Conservation (phyloP, 352 stramenopile genomes). For the Phytophthora parvispora region DNA sequence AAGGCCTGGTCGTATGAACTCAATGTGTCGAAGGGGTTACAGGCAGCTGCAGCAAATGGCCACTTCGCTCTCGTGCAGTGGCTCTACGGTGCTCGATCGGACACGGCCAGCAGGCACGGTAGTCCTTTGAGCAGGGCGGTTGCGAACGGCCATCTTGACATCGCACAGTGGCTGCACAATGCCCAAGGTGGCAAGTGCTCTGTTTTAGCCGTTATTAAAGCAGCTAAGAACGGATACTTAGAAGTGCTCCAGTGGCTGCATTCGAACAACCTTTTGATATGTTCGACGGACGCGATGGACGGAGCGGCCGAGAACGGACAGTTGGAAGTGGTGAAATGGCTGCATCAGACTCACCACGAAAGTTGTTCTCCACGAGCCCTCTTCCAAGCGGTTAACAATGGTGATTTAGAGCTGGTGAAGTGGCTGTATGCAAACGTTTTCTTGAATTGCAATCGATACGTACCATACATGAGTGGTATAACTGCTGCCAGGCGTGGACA, state of each 20-base stretch:
- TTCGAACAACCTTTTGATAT: background rate
- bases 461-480: background rate
- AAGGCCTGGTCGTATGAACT: no score
- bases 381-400: background rate
- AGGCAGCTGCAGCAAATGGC: background rate
- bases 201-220: background rate
- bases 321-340: background rate
- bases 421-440: background rate
- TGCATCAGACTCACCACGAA: background rate
- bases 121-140: background rate
- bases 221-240: background rate
- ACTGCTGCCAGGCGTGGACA: background rate
- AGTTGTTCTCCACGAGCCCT: background rate
- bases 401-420: background rate
- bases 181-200: background rate
- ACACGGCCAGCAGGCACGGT: background rate
- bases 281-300: background rate
- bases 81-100: background rate
- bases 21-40: no score
- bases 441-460: background rate
- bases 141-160: background rate
- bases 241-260: background rate
- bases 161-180: background rate
- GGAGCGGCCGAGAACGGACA: background rate
- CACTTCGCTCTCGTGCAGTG: background rate